Conservation (phyloP, 805 yeast species). For the Saccharomycopsis sp. region DNA sequence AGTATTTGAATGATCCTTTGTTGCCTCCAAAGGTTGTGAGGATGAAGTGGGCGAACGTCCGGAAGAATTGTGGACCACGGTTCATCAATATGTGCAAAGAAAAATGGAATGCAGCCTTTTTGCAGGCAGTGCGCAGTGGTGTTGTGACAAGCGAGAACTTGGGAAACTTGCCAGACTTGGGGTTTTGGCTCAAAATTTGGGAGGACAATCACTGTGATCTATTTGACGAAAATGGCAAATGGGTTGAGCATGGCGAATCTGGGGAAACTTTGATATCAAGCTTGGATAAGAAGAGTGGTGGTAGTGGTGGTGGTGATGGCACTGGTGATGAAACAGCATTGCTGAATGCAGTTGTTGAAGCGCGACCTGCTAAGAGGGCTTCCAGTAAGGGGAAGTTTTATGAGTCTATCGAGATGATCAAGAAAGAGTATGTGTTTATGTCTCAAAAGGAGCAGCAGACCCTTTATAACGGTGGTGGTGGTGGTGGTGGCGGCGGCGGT, state of each 20-base stretch:
- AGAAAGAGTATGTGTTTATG: slow-evolving; percentile 35
- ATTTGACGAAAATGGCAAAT: slow-evolving; percentile 33
- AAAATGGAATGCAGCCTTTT: slow-evolving; percentile 59
- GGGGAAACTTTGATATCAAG: too few species aligned
- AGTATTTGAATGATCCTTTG: slow-evolving; percentile 27
- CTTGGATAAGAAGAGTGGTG: too few species aligned
- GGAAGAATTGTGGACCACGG: slow-evolving; percentile 50
- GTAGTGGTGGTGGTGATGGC: too few species aligned
- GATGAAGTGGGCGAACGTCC: slow-evolving; percentile 68
- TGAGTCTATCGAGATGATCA: slow-evolving; percentile 38
- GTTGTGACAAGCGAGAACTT: slow-evolving; percentile 41
- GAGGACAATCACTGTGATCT: slow-evolving; percentile 26
- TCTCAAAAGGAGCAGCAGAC: slow-evolving; percentile 24
- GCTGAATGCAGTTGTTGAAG: slow-evolving; percentile 22
- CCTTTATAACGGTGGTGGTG: slow-evolving; percentile 17
- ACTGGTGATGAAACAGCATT: too few species aligned
- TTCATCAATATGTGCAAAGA: slow-evolving; percentile 46
- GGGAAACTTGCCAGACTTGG: slow-evolving; percentile 40
- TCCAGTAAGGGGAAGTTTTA: slow-evolving; percentile 25
- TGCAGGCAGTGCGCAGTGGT: slow-evolving; percentile 50
- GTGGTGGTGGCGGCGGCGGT: too few species aligned
- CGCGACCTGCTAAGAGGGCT: background rate
- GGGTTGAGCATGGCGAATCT: too few species aligned
- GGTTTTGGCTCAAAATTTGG: slow-evolving; percentile 58
- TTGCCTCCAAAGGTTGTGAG: slow-evolving; percentile 32